phyloP scores from a whole-genome alignment of 2,329 filamentous ascomycete genomes.

The Metarhizium brunneum region DNA sequence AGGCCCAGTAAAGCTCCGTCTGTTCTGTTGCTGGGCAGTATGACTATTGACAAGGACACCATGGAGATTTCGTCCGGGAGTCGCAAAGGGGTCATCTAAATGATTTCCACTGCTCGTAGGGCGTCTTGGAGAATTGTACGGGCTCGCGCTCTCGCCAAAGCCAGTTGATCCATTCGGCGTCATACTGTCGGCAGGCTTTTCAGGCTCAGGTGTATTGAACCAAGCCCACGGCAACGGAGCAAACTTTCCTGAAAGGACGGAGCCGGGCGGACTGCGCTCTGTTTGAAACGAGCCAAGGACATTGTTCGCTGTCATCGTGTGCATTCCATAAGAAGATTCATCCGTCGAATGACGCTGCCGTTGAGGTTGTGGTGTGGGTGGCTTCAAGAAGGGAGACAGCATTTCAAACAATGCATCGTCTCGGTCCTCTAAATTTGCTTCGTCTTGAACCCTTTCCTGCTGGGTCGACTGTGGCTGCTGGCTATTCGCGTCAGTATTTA shows the following conservation, averaged over 20 bases:
- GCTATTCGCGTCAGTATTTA: background rate
- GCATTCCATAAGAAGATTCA: slow-evolving; percentile 47
- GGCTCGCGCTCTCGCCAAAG: slow-evolving; percentile 17
- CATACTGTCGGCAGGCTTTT: slow-evolving; percentile 10
- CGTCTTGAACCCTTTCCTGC: background rate
- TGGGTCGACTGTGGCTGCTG: background rate
- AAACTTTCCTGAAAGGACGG: slow-evolving; percentile 22
- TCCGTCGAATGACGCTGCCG: slow-evolving; percentile 19
- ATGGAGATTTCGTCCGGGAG: slow-evolving; percentile 13
- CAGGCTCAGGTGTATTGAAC: slow-evolving; percentile 30
- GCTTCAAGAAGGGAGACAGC: slow-evolving; percentile 39
- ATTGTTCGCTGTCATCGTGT: slow-evolving; percentile 40
- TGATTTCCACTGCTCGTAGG: slow-evolving; percentile 6
- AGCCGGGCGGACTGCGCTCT: slow-evolving; percentile 19
- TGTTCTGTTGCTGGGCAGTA: slow-evolving; percentile 1
- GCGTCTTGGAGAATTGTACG: slow-evolving; percentile 13
- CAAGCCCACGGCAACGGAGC: slow-evolving; percentile 41
- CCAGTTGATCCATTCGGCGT: slow-evolving; percentile 13
- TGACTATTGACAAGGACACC: slow-evolving; percentile 1
- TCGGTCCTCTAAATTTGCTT: slow-evolving; percentile 17
- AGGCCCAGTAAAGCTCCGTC: slow-evolving; percentile 2
- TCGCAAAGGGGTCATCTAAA: slow-evolving; percentile 24
- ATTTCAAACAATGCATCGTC: slow-evolving; percentile 35
- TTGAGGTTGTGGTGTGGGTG: slow-evolving; percentile 31
- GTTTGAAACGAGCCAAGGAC: slow-evolving; percentile 33